These are phyloP conservation scores for Furculomyces boomerangus DNA, from an alignment of 371 early-diverging fungal genomes.

Conservation along the genomic window DNA sequence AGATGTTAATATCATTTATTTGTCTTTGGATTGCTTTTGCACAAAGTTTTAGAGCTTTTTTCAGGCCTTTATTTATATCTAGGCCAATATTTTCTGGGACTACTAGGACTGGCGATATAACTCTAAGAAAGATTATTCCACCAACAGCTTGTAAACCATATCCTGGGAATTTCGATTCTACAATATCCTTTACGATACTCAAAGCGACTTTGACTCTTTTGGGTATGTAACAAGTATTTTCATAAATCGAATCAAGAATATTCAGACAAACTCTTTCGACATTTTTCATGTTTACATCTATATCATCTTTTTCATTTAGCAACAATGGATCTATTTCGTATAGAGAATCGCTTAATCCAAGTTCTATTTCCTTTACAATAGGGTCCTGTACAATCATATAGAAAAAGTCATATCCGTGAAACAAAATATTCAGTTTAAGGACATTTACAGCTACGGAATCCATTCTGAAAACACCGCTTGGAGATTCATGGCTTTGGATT, in stretches of 20 bases:
- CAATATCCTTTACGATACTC: constrained; percentile 50
- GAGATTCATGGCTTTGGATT: constrained; percentile 42
- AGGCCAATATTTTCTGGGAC: constrained; percentile 65
- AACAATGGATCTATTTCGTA: constrained; percentile 52
- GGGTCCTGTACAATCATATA: constrained; percentile 58
- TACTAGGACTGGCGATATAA: constrained; percentile 90
- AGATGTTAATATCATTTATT: too few species aligned
- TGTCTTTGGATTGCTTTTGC: constrained; percentile 94
- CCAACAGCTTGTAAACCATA: constrained; percentile 76
- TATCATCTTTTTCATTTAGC: constrained; percentile 17
- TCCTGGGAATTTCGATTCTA: constrained; percentile 67
- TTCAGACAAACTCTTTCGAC: constrained; percentile 52
- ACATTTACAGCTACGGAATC: constrained; percentile 81
- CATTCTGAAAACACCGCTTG: constrained; percentile 73
- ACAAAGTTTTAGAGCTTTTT: constrained; percentile 71
- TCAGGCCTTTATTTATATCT: constrained; percentile 43
- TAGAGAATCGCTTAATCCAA: constrained; percentile 14
- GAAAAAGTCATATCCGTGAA: constrained; percentile 68
- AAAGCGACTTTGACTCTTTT: constrained; percentile 63
- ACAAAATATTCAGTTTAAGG: constrained; percentile 62
- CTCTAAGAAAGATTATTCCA: constrained; percentile 84
- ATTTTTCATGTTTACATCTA: constrained; percentile 50
- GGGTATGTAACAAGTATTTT: constrained; percentile 51
- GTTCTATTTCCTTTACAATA: constrained; percentile 26
- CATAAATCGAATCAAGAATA: constrained; percentile 67